These are phyloP conservation scores for Herpetospermum pedunculosum DNA, from an alignment of 306 rosid species.

Conservation along the genomic window DNA sequence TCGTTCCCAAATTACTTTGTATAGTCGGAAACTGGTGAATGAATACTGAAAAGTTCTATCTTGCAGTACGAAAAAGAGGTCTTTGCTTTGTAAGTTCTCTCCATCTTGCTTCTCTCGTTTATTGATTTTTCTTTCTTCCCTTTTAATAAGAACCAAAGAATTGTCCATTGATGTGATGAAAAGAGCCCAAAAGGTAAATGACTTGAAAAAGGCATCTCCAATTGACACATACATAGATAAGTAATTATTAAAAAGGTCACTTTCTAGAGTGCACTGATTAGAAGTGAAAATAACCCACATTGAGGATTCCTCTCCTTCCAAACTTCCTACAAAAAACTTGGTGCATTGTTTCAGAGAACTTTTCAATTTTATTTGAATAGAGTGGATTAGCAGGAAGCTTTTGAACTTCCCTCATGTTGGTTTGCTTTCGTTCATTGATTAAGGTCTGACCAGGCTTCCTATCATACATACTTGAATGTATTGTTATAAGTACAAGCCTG, in stretches of 20 bases:
- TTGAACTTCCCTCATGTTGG: not conserved
- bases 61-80: not conserved
- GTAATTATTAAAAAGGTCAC: not conserved
- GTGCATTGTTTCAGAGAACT: not conserved
- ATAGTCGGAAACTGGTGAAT: not conserved
- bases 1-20: not conserved
- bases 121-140: not conserved
- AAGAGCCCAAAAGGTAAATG: not conserved
- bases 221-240: not conserved
- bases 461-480: not conserved
- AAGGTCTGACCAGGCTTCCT: not conserved
- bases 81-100: not conserved
- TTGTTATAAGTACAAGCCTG: not conserved
- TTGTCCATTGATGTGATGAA: not conserved
- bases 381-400: not conserved
- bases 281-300: not conserved
- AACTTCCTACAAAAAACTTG: not conserved
- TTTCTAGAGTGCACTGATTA: not conserved
- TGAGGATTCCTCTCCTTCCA: not conserved
- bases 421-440: not conserved
- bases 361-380: not conserved
- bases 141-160: not conserved
- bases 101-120: not conserved
- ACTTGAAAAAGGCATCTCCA: not conserved
- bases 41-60: not conserved